These are phyloP conservation scores for Candida sithepensis DNA, from an alignment of 805 yeast genomes.

Conservation along the genomic window DNA sequence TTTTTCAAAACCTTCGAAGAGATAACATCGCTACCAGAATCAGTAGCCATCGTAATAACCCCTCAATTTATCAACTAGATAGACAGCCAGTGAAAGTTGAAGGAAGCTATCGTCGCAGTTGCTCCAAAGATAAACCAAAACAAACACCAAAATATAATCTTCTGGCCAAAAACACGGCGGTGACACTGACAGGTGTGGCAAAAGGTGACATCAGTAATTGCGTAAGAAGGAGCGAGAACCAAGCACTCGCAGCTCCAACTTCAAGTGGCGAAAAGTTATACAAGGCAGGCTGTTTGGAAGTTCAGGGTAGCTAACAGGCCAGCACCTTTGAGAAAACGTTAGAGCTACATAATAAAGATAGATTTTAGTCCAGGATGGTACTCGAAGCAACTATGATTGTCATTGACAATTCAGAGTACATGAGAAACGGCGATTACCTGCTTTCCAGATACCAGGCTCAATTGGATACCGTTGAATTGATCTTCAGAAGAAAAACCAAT, in stretches of 20 bases:
- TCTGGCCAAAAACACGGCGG: too few relatives aligned
- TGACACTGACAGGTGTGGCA: too few relatives aligned
- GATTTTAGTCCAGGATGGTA: constrained; percentile 50
- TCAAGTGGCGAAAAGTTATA: constrained; percentile 16
- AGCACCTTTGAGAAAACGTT: not conserved
- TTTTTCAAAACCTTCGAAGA: too few relatives aligned
- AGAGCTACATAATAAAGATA: not conserved
- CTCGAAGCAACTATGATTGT: constrained; percentile 95
- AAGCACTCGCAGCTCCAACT: not conserved
- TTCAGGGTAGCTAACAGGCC: not conserved
- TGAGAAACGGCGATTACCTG: constrained; percentile 92
- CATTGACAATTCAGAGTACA: constrained; percentile 92
- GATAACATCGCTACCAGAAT: not conserved
- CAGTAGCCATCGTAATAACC: not conserved
- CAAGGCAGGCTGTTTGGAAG: too few relatives aligned
- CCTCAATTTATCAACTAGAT: too few relatives aligned
- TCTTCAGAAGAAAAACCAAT: constrained; percentile 81
- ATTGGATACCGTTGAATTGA: constrained; percentile 79
- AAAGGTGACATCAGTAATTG: too few relatives aligned
- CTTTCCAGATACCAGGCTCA: constrained; percentile 91
- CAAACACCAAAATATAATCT: too few relatives aligned
- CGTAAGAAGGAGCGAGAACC: too few relatives aligned
- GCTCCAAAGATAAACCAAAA: too few relatives aligned
- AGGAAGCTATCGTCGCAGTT: too few relatives aligned
- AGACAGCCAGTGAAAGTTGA: too few relatives aligned